A percentile compares a stretch with the other conserved stretches of the same genome.
These are phyloP conservation scores for Marasmius oreades DNA, from an alignment of 1,284 basidiomycete species.

Conservation along the genomic window DNA sequence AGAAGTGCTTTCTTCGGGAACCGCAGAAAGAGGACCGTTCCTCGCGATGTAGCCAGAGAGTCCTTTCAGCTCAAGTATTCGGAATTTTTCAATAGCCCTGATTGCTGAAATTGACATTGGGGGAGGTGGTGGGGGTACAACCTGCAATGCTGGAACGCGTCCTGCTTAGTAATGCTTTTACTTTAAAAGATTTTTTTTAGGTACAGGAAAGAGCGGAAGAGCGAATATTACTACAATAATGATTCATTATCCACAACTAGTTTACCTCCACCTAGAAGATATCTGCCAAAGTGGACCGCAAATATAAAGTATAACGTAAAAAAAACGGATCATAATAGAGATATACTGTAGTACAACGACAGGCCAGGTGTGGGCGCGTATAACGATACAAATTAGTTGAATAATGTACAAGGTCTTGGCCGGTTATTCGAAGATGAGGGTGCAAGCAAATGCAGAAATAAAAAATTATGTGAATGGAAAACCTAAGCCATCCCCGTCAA, in stretches of 20 bases:
- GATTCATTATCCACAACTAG: neutral
- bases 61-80: slow-evolving; percentile 38
- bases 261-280: neutral
- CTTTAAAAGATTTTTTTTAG: no score
- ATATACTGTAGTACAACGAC: neutral
- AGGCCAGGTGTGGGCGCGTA: neutral
- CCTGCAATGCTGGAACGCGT: no score
- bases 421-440: neutral
- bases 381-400: neutral
- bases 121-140: neutral
- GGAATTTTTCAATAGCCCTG: slow-evolving; percentile 42
- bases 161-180: no score
- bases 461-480: neutral
- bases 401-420: neutral
- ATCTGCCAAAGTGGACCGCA: neutral
- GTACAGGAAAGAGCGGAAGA: no score
- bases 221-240: no score
- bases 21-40: slow-evolving; percentile 33
- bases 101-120: slow-evolving; percentile 23
- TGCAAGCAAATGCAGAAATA: neutral
- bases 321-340: neutral
- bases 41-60: slow-evolving; percentile 29
- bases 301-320: neutral
- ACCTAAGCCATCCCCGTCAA: neutral
- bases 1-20: slow-evolving; percentile 21